phyloP scores from a whole-genome alignment of 805 yeast species.

The Metschnikowia bowlesiae region DNA sequence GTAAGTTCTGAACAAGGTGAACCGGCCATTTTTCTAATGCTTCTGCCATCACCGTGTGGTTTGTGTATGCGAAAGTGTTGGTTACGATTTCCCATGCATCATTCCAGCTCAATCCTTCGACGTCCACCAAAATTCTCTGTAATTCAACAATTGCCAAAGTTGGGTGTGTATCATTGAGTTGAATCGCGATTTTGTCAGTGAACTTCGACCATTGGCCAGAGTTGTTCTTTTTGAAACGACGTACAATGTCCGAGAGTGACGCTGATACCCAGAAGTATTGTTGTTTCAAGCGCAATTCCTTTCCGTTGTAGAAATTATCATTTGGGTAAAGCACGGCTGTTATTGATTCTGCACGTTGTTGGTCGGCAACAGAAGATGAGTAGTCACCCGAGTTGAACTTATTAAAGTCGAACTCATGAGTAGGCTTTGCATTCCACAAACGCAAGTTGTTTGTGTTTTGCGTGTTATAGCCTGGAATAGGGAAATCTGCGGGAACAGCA shows the following conservation, averaged over 20 bases:
- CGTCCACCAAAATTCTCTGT: slow-evolving; percentile 79
- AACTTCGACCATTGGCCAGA: slow-evolving; percentile 75
- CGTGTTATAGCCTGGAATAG: slow-evolving; percentile 87
- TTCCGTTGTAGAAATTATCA: slow-evolving; percentile 88
- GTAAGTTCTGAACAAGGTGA: slow-evolving; percentile 65
- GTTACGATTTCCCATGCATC: slow-evolving; percentile 83
- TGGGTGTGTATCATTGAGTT: slow-evolving; percentile 93
- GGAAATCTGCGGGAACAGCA: slow-evolving; percentile 89
- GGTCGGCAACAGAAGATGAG: slow-evolving; percentile 73
- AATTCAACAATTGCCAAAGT: slow-evolving; percentile 87
- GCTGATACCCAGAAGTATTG: slow-evolving; percentile 98
- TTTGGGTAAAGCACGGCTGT: slow-evolving; percentile 92
- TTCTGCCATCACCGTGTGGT: slow-evolving; percentile 92
- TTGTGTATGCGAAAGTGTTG: slow-evolving; percentile 82
- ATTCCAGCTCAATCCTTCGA: slow-evolving; percentile 77
- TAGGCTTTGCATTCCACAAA: slow-evolving; percentile 86
- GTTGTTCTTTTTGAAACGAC: slow-evolving; percentile 76
- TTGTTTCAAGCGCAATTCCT: slow-evolving; percentile 87
- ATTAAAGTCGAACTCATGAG: slow-evolving; percentile 84
- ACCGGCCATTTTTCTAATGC: slow-evolving; percentile 97
- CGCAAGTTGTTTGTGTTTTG: slow-evolving; percentile 82
- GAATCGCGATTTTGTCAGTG: slow-evolving; percentile 84
- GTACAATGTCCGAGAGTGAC: slow-evolving; percentile 81
- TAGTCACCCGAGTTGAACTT: slow-evolving; percentile 92
- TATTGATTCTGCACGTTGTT: slow-evolving; percentile 86